phyloP scores from a whole-genome alignment of 2,329 filamentous ascomycete species.

The Sclerotiophoma versabilis region DNA sequence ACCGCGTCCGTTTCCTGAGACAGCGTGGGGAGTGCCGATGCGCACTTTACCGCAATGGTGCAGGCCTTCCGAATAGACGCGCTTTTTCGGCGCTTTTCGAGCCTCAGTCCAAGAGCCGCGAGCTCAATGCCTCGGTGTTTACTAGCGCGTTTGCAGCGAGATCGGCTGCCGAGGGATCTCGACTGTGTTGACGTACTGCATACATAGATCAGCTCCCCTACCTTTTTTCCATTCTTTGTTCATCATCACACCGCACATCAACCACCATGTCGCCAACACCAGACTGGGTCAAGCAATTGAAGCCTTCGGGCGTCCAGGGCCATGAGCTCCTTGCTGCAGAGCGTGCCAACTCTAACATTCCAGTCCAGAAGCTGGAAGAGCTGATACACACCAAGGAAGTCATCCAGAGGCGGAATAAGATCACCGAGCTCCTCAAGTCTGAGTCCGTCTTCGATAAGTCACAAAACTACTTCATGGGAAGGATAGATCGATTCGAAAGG shows the following conservation, averaged over 20 bases:
- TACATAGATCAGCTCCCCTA: conserved; percentile 13
- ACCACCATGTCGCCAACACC: conserved; percentile 54
- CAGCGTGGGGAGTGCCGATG: conserved; percentile 12
- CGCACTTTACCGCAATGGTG: conserved; percentile 13
- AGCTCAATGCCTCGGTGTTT: conserved; percentile 30
- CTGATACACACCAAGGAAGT: conserved; percentile 73
- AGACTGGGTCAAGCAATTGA: conserved; percentile 72
- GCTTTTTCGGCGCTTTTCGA: conserved; percentile 12
- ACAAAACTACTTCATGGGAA: conserved; percentile 76
- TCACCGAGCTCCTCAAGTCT: conserved; percentile 69
- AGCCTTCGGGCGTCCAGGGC: conserved; percentile 71
- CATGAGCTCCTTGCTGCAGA: conserved; percentile 73
- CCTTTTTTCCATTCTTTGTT: conserved; percentile 9
- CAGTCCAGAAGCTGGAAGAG: conserved; percentile 70
- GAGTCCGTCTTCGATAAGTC: conserved; percentile 80
- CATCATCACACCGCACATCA: conserved; percentile 12
- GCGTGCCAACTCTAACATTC: conserved; percentile 70
- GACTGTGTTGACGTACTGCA: conserved; percentile 22
- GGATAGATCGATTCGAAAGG: conserved; percentile 72
- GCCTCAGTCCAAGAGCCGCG: conserved; percentile 1
- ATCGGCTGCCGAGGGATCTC: conserved; percentile 36
- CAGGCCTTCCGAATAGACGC: conserved; percentile 14
- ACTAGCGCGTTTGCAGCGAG: conserved; percentile 28
- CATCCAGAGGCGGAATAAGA: conserved; percentile 65
- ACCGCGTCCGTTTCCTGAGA: conserved; percentile 4